Percentiles rank a stretch among this genome's conserved stretches.
These are phyloP conservation scores for Vanrija pseudolonga DNA, from an alignment of 1,284 basidiomycete genomes.

Conservation along the genomic window DNA sequence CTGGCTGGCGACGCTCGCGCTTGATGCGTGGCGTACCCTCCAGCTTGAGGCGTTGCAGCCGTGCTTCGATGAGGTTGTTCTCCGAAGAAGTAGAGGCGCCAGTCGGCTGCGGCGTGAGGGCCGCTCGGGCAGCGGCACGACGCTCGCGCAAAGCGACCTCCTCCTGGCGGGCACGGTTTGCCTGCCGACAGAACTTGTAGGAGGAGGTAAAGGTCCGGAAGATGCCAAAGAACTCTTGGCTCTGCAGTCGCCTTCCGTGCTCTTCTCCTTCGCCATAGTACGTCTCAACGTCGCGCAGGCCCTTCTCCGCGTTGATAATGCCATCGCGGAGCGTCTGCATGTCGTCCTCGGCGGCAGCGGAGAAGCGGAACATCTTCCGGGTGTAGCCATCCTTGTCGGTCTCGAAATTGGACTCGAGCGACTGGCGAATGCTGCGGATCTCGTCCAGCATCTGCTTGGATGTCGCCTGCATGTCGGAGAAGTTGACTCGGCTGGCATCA, in stretches of 20 bases:
- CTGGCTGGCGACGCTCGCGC: slow-evolving; percentile 44
- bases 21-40: slow-evolving; percentile 57
- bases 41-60: slow-evolving; percentile 68
- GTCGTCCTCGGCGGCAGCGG: slow-evolving; percentile 66
- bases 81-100: slow-evolving; percentile 40
- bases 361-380: slow-evolving; percentile 83
- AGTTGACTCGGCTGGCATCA: slow-evolving; percentile 73
- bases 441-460: slow-evolving; percentile 68
- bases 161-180: slow-evolving; percentile 58
- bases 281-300: slow-evolving; percentile 73
- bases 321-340: slow-evolving; percentile 79
- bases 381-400: slow-evolving; percentile 71
- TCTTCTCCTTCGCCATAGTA: slow-evolving; percentile 92
- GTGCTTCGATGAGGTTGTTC: slow-evolving; percentile 64
- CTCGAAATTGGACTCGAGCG: slow-evolving; percentile 72
- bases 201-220: slow-evolving; percentile 93
- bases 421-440: slow-evolving; percentile 68
- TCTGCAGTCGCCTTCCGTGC: slow-evolving; percentile 44
- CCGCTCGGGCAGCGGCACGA: slow-evolving; percentile 37
- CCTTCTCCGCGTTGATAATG: slow-evolving; percentile 74
- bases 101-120: slow-evolving; percentile 45
- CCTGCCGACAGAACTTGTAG: slow-evolving; percentile 82
- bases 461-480: slow-evolving; percentile 40
- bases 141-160: slow-evolving; percentile 48
- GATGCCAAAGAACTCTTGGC: slow-evolving; percentile 80